phyloP scores from a whole-genome alignment of 2,329 filamentous ascomycete genomes.

The Botrytis porri region DNA sequence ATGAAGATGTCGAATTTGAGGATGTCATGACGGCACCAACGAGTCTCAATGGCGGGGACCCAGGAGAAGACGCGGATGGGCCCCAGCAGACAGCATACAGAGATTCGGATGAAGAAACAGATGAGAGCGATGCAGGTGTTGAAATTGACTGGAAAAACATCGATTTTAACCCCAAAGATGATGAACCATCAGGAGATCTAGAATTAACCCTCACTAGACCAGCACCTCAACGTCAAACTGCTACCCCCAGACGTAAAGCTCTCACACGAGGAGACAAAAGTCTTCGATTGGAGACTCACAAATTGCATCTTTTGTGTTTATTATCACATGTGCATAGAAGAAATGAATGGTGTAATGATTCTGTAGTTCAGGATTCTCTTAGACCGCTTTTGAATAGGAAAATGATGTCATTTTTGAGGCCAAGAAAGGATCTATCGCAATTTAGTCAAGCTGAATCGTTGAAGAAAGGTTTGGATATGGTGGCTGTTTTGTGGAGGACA shows the following conservation, averaged over 20 bases:
- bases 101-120: conserved; percentile 53
- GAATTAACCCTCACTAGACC: conserved; percentile 38
- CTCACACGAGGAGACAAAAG: conserved; percentile 53
- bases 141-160: conserved; percentile 65
- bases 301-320: conserved; percentile 79
- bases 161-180: conserved; percentile 40
- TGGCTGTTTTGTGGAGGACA: conserved; percentile 62
- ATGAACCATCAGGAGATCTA: conserved; percentile 34
- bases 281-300: conserved; percentile 73
- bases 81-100: conserved; percentile 41
- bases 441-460: conserved; percentile 75
- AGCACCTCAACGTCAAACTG: conserved; percentile 22
- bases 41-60: neutral
- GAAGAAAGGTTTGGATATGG: conserved; percentile 72
- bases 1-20: conserved; percentile 35
- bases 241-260: conserved; percentile 43
- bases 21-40: conserved; percentile 31
- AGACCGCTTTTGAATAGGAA: conserved; percentile 64
- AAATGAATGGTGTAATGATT: conserved; percentile 87
- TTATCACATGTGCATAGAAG: conserved; percentile 72
- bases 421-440: conserved; percentile 64
- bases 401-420: conserved; percentile 65
- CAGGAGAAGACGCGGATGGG: conserved; percentile 20
- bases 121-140: conserved; percentile 45
- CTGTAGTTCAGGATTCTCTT: conserved; percentile 62